phyloP scores from a whole-genome alignment of 1,284 basidiomycete genomes.

The Rhodofomes roseus region DNA sequence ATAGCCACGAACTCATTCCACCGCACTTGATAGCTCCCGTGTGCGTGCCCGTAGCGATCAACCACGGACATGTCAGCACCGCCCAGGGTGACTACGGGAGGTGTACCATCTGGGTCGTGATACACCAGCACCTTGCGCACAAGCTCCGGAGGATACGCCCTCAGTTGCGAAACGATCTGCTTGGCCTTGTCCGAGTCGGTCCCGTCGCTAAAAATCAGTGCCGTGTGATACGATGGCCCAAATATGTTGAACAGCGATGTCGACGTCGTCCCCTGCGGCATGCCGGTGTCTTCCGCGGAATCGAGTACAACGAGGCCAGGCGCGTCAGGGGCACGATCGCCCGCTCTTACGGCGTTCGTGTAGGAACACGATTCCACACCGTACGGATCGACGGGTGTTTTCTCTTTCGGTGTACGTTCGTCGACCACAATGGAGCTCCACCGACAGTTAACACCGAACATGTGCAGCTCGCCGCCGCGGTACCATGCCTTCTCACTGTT shows the following conservation, averaged over 20 bases:
- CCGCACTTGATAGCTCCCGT: slow-evolving; percentile 11
- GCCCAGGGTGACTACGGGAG: not conserved
- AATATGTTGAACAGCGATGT: slow-evolving; percentile 15
- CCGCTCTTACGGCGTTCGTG: slow-evolving; percentile 31
- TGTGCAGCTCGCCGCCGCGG: slow-evolving; percentile 25
- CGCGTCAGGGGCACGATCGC: slow-evolving; percentile 44
- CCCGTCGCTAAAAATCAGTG: slow-evolving; percentile 17
- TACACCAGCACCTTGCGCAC: slow-evolving; percentile 8
- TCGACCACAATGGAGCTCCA: slow-evolving; percentile 43
- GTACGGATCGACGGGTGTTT: slow-evolving; percentile 18
- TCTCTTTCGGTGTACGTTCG: slow-evolving; percentile 19
- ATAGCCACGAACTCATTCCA: slow-evolving; percentile 5
- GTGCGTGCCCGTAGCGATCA: slow-evolving; percentile 16
- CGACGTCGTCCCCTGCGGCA: not conserved
- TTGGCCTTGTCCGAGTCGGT: not conserved
- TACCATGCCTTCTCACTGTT: slow-evolving; percentile 2
- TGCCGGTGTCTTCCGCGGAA: not conserved
- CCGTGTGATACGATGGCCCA: slow-evolving; percentile 13
- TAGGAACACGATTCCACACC: not conserved
- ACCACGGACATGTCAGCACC: slow-evolving; percentile 5
- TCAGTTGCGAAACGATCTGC: not conserved
- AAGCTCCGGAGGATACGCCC: not conserved
- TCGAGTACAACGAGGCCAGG: slow-evolving; percentile 27
- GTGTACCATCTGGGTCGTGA: not conserved
- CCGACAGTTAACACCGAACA: slow-evolving; percentile 44